These are phyloP conservation scores for Trametes versicolor DNA, from an alignment of 1,284 basidiomycete genomes.

Conservation along the genomic window DNA sequence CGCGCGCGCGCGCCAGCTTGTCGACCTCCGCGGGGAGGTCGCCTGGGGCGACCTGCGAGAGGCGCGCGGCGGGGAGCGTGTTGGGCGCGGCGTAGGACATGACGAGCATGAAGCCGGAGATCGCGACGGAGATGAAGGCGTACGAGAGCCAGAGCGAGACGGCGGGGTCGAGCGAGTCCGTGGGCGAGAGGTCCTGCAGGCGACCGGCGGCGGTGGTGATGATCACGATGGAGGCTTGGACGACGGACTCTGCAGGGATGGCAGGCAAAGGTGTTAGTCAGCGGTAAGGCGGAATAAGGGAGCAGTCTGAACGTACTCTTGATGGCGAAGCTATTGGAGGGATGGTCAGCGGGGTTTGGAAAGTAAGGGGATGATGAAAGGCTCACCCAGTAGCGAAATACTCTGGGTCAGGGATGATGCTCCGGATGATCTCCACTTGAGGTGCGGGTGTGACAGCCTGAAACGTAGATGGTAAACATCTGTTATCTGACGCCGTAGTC, in stretches of 20 bases:
- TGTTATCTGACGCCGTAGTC: neutral
- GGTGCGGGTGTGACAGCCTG: constrained; percentile 54
- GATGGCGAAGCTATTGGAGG: constrained; percentile 48
- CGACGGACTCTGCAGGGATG: constrained; percentile 47
- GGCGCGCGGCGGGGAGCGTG: constrained; percentile 51
- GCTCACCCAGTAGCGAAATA: constrained; percentile 54
- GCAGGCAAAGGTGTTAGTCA: neutral
- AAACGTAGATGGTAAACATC: constrained; percentile 9
- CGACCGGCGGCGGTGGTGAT: constrained; percentile 55
- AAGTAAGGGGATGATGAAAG: neutral
- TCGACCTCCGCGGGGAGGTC: constrained; percentile 46
- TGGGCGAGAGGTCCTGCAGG: constrained; percentile 51
- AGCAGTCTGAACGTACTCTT: constrained; percentile 44
- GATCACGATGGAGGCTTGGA: constrained; percentile 56
- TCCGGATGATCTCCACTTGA: constrained; percentile 56
- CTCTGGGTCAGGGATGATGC: constrained; percentile 51
- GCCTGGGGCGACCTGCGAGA: constrained; percentile 51
- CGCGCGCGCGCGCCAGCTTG: constrained; percentile 41
- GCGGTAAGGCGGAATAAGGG: neutral
- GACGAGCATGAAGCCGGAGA: constrained; percentile 50
- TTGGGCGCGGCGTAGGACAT: constrained; percentile 44
- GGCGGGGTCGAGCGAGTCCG: constrained; percentile 51
- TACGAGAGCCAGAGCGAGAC: constrained; percentile 56
- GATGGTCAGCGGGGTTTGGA: neutral
- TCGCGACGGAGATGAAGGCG: constrained; percentile 50